Evolutionary conservation across 768 basidiomycete genomes (phyloP).

Genomic region (Coprinopsis strossmayeri): DNA sequence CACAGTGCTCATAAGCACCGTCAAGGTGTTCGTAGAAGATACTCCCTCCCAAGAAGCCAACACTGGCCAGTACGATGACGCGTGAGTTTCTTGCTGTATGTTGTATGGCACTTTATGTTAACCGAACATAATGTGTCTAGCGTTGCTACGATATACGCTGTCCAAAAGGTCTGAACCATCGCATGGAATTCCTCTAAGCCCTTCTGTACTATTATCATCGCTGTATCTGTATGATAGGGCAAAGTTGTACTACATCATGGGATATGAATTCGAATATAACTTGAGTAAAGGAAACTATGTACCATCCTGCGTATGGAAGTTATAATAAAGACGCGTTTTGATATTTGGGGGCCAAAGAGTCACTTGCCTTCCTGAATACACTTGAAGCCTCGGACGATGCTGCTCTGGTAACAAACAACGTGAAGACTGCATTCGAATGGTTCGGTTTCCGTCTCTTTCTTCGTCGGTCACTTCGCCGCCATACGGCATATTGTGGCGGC

Average conservation of each 20-base stretch:
- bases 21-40: background rate
- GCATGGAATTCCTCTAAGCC: background rate
- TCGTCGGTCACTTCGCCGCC: slow-evolving; percentile 41
- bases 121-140: background rate
- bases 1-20: background rate
- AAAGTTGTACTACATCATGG: no score
- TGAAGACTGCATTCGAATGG: slow-evolving; percentile 38
- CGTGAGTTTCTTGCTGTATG: background rate
- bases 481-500: slow-evolving; percentile 43
- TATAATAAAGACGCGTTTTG: background rate
- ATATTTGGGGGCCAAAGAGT: background rate
- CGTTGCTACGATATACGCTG: background rate
- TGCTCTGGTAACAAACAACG: slow-evolving; percentile 37
- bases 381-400: slow-evolving; percentile 32
- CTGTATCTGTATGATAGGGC: no score
- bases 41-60: slow-evolving; percentile 1
- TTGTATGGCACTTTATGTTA: no score
- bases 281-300: no score
- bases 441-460: slow-evolving; percentile 30
- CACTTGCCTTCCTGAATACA: slow-evolving; percentile 34
- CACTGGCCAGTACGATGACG: slow-evolving; percentile 1
- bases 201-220: no score
- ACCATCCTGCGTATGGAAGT: slow-evolving; percentile 25
- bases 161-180: background rate
- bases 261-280: no score